Conservation (phyloP, 2,329 filamentous ascomycete species). For the Sporothrix phasma region DNA sequence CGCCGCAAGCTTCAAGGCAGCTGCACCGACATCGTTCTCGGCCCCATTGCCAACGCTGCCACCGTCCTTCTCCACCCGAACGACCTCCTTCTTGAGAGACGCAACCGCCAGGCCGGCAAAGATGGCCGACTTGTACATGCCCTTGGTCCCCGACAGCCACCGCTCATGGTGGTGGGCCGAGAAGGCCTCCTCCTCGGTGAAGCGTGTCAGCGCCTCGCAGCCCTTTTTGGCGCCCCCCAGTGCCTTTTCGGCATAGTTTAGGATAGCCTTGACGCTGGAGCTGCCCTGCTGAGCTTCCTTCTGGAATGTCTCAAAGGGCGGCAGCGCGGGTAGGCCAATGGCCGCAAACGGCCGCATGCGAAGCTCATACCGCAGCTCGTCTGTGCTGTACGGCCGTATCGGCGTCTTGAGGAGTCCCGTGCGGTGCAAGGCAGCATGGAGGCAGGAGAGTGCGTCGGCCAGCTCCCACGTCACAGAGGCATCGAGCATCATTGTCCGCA, state of each 20-base stretch:
- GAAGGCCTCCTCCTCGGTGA: constrained; percentile 43
- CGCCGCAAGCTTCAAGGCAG: constrained; percentile 33
- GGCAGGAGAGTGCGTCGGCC: constrained; percentile 43
- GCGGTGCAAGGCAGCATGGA: constrained; percentile 59
- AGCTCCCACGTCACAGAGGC: constrained; percentile 52
- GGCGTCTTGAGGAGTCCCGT: constrained; percentile 43
- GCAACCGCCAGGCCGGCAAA: constrained; percentile 56
- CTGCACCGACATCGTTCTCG: background rate
- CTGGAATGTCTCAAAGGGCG: constrained; percentile 52
- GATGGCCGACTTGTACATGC: constrained; percentile 59
- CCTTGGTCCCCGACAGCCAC: constrained; percentile 51
- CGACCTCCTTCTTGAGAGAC: constrained; percentile 47
- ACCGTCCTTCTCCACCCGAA: constrained; percentile 22
- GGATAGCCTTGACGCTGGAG: constrained; percentile 30
- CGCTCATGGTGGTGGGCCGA: constrained; percentile 39
- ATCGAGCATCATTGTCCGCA: constrained; percentile 53
- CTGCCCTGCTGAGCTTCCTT: constrained; percentile 33
- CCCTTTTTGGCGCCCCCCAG: constrained; percentile 42
- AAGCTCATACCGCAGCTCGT: constrained; percentile 64
- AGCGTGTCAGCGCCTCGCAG: constrained; percentile 45
- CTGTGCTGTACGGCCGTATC: constrained; percentile 54
- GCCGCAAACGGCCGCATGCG: constrained; percentile 76
- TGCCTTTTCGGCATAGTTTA: constrained; percentile 37
- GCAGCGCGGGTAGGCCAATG: constrained; percentile 58
- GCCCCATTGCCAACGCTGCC: constrained; percentile 14